Evolutionary conservation across 768 basidiomycete species (phyloP).

Genomic region (Suillus fuscotomentosus): DNA sequence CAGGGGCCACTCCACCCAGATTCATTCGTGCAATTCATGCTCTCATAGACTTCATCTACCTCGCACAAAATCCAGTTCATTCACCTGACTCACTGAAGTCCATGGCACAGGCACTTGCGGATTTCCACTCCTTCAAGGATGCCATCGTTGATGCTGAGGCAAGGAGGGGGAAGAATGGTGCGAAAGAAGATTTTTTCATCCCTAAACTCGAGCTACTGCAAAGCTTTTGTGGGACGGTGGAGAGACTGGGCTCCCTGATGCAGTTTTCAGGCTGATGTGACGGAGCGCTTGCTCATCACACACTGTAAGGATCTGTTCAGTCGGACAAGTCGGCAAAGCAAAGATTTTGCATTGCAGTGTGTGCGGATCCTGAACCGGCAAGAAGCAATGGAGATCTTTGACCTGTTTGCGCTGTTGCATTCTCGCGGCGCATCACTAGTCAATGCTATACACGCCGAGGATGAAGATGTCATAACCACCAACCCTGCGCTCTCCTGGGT

Average conservation of each 20-base stretch:
- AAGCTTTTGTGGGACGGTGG: constrained; percentile 17
- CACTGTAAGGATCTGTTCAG: constrained; percentile 30
- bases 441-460: not conserved
- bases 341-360: constrained; percentile 33
- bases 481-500: not conserved
- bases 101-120: not conserved
- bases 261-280: constrained; percentile 36
- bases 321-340: constrained; percentile 24
- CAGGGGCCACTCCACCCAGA: constrained; percentile 24
- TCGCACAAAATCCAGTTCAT: constrained; percentile 29
- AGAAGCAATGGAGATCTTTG: constrained; percentile 29
- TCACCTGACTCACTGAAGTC: not conserved
- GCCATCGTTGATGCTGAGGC: not conserved
- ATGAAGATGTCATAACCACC: not conserved
- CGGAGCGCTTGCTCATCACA: constrained; percentile 32
- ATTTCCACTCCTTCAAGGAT: not conserved
- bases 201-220: constrained; percentile 41
- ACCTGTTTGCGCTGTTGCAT: constrained; percentile 7
- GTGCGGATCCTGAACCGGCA: constrained; percentile 27
- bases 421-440: not conserved
- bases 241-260: constrained; percentile 25
- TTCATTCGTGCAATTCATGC: constrained; percentile 34
- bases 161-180: constrained; percentile 11
- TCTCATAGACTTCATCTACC: constrained; percentile 36
- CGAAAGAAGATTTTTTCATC: constrained; percentile 28